Evolutionary conservation across 148 eudicot genomes (phyloP), one percentile per base, ranked within the genome.

Genomic region (Heliosperma pusillum): DNA sequence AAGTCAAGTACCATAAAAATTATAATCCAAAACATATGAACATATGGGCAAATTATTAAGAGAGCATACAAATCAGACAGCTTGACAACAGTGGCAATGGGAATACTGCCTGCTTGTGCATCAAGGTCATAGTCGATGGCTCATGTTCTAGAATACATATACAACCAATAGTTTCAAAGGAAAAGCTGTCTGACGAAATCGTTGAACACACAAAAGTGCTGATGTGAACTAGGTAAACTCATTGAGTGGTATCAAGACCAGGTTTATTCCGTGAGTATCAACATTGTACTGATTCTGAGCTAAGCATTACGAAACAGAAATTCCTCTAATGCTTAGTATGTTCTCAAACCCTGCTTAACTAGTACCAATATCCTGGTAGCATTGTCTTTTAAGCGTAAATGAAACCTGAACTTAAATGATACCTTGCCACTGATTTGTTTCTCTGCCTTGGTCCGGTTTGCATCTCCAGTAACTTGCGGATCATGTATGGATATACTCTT

Each of bases 341-440:
- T 12, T 4, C 45, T 7, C 19, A 2, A 29, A 29, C 21, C 69
- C 44, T 5, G 69, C 21, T 65, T 33, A 65, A 19, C 22, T 22
- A 65, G 69, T 45, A 42, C 10, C 67, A 17, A 17, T 55, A 9
- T 26, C 22, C 36, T 20, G 27, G 9, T 44, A 72, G 29, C 42
- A 61, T 56, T 19, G 57, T 30, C 66, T 36, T 30, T 45, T 26
- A 22, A 60, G 19, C 8, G 76, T 44, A 59, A 64, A 66, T 22
- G 15, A 44, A 47, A 30, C n/a, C 16, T 60, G 73, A 53, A 66
- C 57, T 67, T 27, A 65, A 52, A 55, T 58, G 63, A 77, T 86
- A 94, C 98, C 97, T 84, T 88, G 66, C 87, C 81, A 58, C 85
- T 87, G 45, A 89, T 80, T 74, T 87, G 84, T 87, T 94, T 94